These are phyloP conservation scores for Penicillium paxilli DNA, from an alignment of 495 filamentous ascomycete genomes.

Conservation along the genomic window DNA sequence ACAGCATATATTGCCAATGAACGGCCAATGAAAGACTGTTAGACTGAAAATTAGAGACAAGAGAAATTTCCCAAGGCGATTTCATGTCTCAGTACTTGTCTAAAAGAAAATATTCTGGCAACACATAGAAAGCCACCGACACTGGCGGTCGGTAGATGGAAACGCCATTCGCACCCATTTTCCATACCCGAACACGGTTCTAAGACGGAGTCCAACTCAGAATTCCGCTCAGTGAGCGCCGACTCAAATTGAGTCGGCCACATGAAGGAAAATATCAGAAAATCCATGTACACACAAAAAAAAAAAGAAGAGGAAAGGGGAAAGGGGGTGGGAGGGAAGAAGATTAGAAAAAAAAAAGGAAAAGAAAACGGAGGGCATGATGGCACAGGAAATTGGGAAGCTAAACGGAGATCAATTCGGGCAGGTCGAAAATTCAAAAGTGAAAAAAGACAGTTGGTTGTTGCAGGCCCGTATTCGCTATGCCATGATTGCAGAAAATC, in stretches of 20 bases:
- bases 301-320: conserved; percentile 24
- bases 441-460: conserved; percentile 28
- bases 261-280: conserved; percentile 41
- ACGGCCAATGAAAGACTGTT: not conserved
- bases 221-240: conserved; percentile 34
- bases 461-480: conserved; percentile 45
- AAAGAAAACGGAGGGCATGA: not conserved
- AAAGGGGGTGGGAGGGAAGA: conserved; percentile 13
- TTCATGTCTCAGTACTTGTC: conserved; percentile 28
- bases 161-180: conserved; percentile 54
- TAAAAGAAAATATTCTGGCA: conserved; percentile 29
- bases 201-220: conserved; percentile 45
- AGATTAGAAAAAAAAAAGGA: not conserved
- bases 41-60: not conserved
- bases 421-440: conserved; percentile 26
- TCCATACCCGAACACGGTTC: conserved; percentile 51
- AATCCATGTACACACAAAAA: conserved; percentile 50
- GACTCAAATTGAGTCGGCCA: conserved; percentile 23
- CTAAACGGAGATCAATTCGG: conserved; percentile 22
- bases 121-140: conserved; percentile 37
- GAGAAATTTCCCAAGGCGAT: conserved; percentile 16
- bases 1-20: too few relatives aligned
- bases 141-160: conserved; percentile 35
- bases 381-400: conserved; percentile 13
- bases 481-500: conserved; percentile 39